Percentiles rank a stretch among this genome's conserved stretches.
phyloP scores from a whole-genome alignment of 495 filamentous ascomycete species.

The Lepidopterella palustris region DNA sequence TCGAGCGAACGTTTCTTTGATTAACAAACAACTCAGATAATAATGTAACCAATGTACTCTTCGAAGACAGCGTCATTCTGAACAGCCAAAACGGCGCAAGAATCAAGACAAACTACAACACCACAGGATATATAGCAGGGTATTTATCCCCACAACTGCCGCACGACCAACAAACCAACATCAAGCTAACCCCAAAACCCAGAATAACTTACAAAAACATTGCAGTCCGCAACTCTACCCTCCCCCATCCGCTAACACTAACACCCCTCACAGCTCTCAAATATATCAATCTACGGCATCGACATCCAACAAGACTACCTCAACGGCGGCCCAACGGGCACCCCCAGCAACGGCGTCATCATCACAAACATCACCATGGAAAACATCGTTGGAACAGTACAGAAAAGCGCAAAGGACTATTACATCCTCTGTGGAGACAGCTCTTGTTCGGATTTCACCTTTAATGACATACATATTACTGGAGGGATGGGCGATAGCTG shows the following conservation, averaged over 20 bases:
- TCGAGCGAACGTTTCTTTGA: no score
- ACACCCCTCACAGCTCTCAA: conserved; percentile 38
- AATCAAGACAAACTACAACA: neutral
- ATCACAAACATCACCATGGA: conserved; percentile 40
- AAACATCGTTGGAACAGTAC: conserved; percentile 41
- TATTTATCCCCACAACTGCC: neutral
- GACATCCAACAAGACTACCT: conserved; percentile 46
- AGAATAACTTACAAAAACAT: neutral
- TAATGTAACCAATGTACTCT: conserved; percentile 41
- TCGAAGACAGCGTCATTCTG: conserved; percentile 33
- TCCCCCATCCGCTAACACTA: no score
- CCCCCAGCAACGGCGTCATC: conserved; percentile 41
- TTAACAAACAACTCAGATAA: no score
- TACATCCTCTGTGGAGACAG: conserved; percentile 47
- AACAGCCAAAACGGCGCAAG: conserved; percentile 30
- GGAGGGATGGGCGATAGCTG: conserved; percentile 40
- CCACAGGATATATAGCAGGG: conserved; percentile 10
- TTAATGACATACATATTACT: conserved; percentile 37
- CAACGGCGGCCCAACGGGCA: conserved; percentile 45
- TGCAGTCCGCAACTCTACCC: neutral
- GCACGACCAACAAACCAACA: neutral
- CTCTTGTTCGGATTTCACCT: conserved; percentile 42
- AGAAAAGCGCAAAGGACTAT: conserved; percentile 35
- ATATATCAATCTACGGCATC: conserved; percentile 44
- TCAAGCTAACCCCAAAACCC: neutral